phyloP scores from a whole-genome alignment of 495 filamentous ascomycete species.

The Penicillium fimorum region DNA sequence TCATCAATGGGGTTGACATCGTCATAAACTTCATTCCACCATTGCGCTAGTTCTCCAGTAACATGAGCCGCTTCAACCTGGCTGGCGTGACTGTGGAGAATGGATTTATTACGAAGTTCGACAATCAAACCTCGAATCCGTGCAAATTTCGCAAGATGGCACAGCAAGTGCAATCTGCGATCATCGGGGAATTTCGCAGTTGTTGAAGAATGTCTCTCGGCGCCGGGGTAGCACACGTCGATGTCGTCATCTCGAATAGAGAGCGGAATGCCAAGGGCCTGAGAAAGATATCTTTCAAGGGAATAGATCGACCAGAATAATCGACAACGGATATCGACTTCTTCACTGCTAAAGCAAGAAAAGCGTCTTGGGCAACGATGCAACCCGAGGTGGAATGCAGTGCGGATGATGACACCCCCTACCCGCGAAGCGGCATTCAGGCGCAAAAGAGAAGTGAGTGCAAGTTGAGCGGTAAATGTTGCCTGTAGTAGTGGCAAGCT shows the following conservation, averaged over 20 bases:
- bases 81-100: slow-evolving; percentile 36
- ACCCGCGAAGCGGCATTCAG: slow-evolving; percentile 50
- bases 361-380: slow-evolving; percentile 50
- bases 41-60: slow-evolving; percentile 38
- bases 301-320: slow-evolving; percentile 54
- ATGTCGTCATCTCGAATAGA: slow-evolving; percentile 52
- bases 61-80: slow-evolving; percentile 37
- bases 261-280: slow-evolving; percentile 50
- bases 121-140: slow-evolving; percentile 42
- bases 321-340: slow-evolving; percentile 40
- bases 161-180: slow-evolving; percentile 32
- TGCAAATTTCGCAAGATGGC: slow-evolving; percentile 43
- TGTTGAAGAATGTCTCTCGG: slow-evolving; percentile 30
- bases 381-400: slow-evolving; percentile 47
- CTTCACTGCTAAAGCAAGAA: slow-evolving; percentile 36
- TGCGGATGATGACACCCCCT: slow-evolving; percentile 46
- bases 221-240: slow-evolving; percentile 50
- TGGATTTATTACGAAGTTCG: slow-evolving; percentile 49
- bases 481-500: slow-evolving; percentile 44
- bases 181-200: slow-evolving; percentile 5
- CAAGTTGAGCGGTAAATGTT: slow-evolving; percentile 44
- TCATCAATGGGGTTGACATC: slow-evolving; percentile 38
- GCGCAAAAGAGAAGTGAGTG: slow-evolving; percentile 46
- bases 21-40: slow-evolving; percentile 51
- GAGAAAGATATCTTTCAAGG: slow-evolving; percentile 49